Percentiles rank a stretch among this genome's conserved stretches.
Evolutionary conservation across 2,329 filamentous ascomycete genomes (phyloP).

Genomic region (Exophiala dermatitidis): DNA sequence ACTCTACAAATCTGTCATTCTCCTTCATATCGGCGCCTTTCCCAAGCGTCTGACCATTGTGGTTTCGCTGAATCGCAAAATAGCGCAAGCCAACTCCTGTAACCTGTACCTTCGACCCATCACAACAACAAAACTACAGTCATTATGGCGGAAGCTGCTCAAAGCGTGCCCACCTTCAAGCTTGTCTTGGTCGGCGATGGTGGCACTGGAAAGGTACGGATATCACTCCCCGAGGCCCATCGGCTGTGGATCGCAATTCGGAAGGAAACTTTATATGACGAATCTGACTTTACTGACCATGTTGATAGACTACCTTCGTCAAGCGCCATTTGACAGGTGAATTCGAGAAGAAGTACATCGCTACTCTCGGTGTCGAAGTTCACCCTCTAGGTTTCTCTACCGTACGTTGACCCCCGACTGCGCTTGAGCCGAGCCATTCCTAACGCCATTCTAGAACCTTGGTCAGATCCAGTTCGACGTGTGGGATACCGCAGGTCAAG

Average conservation of each 20-base stretch:
- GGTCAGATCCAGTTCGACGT: conserved; percentile 97
- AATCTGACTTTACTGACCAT: conserved; percentile 5
- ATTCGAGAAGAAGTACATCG: conserved; percentile 99
- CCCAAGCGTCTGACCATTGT: neutral
- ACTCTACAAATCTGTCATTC: conserved; percentile 5
- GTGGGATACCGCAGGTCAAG: conserved; percentile 97
- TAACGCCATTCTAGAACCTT: conserved; percentile 58
- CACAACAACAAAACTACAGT: conserved; percentile 18
- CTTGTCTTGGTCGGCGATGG: conserved; percentile 98
- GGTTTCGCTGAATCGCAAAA: conserved; percentile 24
- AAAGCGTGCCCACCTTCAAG: conserved; percentile 81
- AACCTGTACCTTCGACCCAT: conserved; percentile 18
- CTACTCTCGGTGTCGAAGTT: conserved; percentile 97
- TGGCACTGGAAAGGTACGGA: conserved; percentile 89
- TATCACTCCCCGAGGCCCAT: neutral
- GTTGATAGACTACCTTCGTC: conserved; percentile 88
- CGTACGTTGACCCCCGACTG: conserved; percentile 56
- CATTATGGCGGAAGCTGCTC: conserved; percentile 55
- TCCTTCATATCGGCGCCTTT: neutral
- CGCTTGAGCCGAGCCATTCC: conserved; percentile 9
- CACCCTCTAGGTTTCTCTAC: conserved; percentile 97
- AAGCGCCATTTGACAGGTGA: conserved; percentile 99
- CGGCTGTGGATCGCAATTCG: neutral
- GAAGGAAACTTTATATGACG: neutral
- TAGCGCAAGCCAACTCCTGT: conserved; percentile 25